Evolutionary conservation across 2,329 filamentous ascomycete genomes (phyloP).

Genomic region (Elsinoe ampelina): DNA sequence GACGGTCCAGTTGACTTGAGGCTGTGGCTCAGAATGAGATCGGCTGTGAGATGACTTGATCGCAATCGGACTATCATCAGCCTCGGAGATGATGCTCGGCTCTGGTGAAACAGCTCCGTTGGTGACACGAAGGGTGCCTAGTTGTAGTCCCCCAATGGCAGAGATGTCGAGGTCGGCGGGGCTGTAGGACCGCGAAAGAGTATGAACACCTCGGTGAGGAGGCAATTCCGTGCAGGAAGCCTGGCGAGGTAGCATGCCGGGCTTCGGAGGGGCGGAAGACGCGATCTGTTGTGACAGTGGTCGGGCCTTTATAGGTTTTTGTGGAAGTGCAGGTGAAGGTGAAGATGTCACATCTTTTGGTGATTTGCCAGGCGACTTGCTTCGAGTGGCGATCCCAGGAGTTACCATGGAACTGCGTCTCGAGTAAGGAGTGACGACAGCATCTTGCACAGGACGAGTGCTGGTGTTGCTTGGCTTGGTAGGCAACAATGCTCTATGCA

Average conservation of each 20-base stretch:
- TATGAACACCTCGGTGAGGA: background rate
- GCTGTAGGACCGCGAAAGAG: constrained; percentile 26
- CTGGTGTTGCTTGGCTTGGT: constrained; percentile 22
- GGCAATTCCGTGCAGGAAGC: constrained; percentile 1
- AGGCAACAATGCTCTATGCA: constrained; percentile 29
- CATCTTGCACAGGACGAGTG: constrained; percentile 7
- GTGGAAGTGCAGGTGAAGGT: background rate
- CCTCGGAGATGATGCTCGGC: constrained; percentile 25
- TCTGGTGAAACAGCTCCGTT: constrained; percentile 40
- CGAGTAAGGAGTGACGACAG: constrained; percentile 18
- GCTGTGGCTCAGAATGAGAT: constrained; percentile 1
- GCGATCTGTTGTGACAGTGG: constrained; percentile 2
- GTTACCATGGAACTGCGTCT: constrained; percentile 33
- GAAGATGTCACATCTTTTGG: background rate
- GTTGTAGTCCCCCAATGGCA: constrained; percentile 33
- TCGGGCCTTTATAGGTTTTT: background rate
- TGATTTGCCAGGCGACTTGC: constrained; percentile 11
- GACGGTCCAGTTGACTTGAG: background rate
- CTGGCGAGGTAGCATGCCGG: background rate
- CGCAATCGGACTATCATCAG: background rate
- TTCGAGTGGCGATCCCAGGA: constrained; percentile 29
- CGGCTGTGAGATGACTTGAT: background rate
- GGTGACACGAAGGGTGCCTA: constrained; percentile 38
- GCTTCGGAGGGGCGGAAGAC: background rate
- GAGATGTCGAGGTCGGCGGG: constrained; percentile 35